Percentiles rank a stretch among this genome's conserved stretches.
These are phyloP conservation scores for Malassezia japonica DNA, from an alignment of 1,284 basidiomycete genomes.

Conservation along the genomic window DNA sequence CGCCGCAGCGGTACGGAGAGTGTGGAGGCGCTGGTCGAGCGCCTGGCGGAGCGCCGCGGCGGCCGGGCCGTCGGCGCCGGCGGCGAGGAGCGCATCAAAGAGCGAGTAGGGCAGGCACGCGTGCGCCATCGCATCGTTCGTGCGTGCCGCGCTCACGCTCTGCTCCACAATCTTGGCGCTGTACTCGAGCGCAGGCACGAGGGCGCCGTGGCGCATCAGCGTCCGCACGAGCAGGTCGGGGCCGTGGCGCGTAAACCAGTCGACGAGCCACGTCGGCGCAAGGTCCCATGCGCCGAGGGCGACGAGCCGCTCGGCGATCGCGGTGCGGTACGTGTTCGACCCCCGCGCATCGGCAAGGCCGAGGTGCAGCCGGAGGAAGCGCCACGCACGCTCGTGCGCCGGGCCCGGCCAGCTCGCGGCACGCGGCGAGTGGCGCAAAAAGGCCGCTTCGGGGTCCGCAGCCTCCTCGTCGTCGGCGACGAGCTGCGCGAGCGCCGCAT, in stretches of 20 bases:
- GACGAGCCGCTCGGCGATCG: constrained; percentile 51
- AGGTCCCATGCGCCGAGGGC: constrained; percentile 59
- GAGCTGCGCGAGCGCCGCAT: constrained; percentile 1
- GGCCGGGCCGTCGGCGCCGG: background rate
- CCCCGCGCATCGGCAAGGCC: constrained; percentile 58
- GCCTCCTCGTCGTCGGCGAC: constrained; percentile 12
- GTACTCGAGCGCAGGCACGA: constrained; percentile 68
- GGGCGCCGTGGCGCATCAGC: constrained; percentile 64
- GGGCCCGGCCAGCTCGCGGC: constrained; percentile 68
- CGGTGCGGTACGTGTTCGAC: constrained; percentile 39
- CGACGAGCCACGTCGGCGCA: constrained; percentile 72
- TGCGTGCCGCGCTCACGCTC: background rate
- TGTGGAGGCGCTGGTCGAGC: background rate
- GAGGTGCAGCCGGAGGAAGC: constrained; percentile 71
- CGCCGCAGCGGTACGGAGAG: background rate
- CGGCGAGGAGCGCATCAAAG: constrained; percentile 11
- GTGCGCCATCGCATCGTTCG: background rate
- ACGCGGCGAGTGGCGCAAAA: constrained; percentile 29
- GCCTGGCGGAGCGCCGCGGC: constrained; percentile 2
- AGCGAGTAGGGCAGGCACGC: constrained; percentile 13
- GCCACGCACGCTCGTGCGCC: constrained; percentile 70
- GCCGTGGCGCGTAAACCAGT: constrained; percentile 62
- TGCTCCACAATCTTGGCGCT: constrained; percentile 43
- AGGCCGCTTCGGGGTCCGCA: constrained; percentile 21
- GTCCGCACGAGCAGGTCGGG: constrained; percentile 68